Base-by-base conservation (phyloP, 2,329 filamentous ascomycete genomes). In the Colletotrichum shisoi region DNA sequence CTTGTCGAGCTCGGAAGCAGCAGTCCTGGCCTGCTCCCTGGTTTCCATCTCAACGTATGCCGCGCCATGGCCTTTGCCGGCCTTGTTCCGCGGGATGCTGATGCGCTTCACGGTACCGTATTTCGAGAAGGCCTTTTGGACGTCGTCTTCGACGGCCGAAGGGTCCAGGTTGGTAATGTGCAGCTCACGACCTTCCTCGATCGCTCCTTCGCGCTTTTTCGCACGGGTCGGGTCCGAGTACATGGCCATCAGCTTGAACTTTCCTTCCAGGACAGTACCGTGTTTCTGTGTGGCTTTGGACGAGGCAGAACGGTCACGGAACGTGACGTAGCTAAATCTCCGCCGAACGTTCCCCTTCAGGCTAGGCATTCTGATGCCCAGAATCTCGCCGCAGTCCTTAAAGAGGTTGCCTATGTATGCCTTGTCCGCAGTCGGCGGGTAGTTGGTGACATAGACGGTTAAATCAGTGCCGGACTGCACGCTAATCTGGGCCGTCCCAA, bases 291-390 rank as follows among this genome's bases (percentile, higher is more conserved):
- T 90, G 1, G 94, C 94, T 56, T 86, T 87, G 45, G 87, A 83
- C 0, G 93, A 92, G 59, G 87, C 85, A n/a, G 84, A 83, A 3
- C 85, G 78, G 39, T 88, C 87, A 54, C 88, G 85, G 76, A 97
- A 97, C n/a, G 96, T 92, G 7, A 97, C 84, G 77, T 99, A 99
- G 81, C 94, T 97, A 80, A 99, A 99, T 27, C 95, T 90, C 39
- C 95, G 91, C 72, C 92, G 89, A 1, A 90, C 89, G 73, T 97
- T 94, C 77, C 86, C 93, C 76, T 96, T 96, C 58, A 99, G 85
- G 63, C 93, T 97, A 2, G 95, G 95, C 79, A 95, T 95, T 24
- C 95, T 90, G 59, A 98, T 85, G 73, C 90, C 92, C 62, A 96
- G 83, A 62, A 99, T 89, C 49, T 94, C 88, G 49, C 95, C 95